Conservation (phyloP, 495 filamentous ascomycete species). For the Collariella sp. region DNA sequence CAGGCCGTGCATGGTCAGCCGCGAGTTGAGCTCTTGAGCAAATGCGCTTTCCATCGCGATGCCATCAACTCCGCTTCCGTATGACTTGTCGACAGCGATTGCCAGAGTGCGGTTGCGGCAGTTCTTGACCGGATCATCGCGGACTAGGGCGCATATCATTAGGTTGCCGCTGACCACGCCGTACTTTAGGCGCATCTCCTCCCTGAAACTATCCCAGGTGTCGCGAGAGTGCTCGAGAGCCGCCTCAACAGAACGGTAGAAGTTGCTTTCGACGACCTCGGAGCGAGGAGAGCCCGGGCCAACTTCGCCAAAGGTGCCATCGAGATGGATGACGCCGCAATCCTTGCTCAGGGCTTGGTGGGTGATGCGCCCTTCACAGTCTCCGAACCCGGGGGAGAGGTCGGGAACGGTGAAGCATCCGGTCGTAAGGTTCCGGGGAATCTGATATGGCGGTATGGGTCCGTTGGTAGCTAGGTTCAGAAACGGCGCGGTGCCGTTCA, state of each 20-base stretch:
- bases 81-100: conserved; percentile 6
- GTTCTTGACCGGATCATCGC: conserved; percentile 20
- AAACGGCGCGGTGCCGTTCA: conserved; percentile 19
- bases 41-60: neutral
- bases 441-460: conserved; percentile 12
- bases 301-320: conserved; percentile 17
- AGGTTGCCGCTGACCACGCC: conserved; percentile 16
- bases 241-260: conserved; percentile 12
- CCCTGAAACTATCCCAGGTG: conserved; percentile 11
- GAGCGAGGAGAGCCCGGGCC: conserved; percentile 12
- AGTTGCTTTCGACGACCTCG: conserved; percentile 13
- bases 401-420: conserved; percentile 22
- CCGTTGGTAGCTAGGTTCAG: conserved; percentile 16
- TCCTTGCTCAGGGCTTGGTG: conserved; percentile 22
- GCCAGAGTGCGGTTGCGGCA: conserved; percentile 20
- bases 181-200: conserved; percentile 12
- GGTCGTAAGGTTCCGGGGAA: conserved; percentile 22
- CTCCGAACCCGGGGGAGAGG: conserved; percentile 10
- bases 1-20: conserved; percentile 1
- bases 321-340: conserved; percentile 19
- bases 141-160: conserved; percentile 22
- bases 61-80: neutral
- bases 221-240: conserved; percentile 18
- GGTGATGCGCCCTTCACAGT: conserved; percentile 18
- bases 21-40: conserved; percentile 3